phyloP scores from a whole-genome alignment of 345 rosid genomes.

The Brassica incana region DNA sequence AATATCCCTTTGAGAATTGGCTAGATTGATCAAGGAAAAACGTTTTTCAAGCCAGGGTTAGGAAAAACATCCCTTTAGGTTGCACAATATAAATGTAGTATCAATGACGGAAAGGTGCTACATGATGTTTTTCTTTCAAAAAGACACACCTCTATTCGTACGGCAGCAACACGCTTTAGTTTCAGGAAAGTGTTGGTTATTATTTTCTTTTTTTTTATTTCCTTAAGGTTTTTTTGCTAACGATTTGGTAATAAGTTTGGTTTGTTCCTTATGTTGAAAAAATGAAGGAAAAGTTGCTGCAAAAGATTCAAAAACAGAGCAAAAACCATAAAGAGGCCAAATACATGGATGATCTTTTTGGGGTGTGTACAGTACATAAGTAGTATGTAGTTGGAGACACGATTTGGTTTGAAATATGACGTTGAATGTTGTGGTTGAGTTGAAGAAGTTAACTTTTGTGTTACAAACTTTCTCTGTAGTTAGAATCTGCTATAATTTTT shows the following conservation, averaged over 20 bases:
- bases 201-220: not conserved
- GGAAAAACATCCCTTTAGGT: too few relatives aligned
- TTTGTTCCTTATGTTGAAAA: constrained; percentile 14
- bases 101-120: too few relatives aligned
- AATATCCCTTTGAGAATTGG: too few relatives aligned
- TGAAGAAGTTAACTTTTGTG: constrained; percentile 9
- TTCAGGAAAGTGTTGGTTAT: constrained; percentile 6
- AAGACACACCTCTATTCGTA: not conserved
- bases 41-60: too few relatives aligned
- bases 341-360: not conserved
- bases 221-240: not conserved
- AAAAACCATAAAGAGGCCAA: not conserved
- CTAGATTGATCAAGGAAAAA: too few relatives aligned
- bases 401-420: constrained; percentile 8
- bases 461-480: not conserved
- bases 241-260: constrained; percentile 7
- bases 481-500: too few relatives aligned
- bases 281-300: not conserved
- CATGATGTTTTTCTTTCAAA: too few relatives aligned
- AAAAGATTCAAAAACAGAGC: constrained; percentile 12
- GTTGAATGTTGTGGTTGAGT: constrained; percentile 7
- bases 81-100: too few relatives aligned
- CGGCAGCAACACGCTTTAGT: constrained; percentile 2
- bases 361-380: constrained; percentile 7
- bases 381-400: constrained; percentile 1